Evolutionary conservation across 306 rosid genomes (phyloP).

Genomic region (Boehmeria nivea): DNA sequence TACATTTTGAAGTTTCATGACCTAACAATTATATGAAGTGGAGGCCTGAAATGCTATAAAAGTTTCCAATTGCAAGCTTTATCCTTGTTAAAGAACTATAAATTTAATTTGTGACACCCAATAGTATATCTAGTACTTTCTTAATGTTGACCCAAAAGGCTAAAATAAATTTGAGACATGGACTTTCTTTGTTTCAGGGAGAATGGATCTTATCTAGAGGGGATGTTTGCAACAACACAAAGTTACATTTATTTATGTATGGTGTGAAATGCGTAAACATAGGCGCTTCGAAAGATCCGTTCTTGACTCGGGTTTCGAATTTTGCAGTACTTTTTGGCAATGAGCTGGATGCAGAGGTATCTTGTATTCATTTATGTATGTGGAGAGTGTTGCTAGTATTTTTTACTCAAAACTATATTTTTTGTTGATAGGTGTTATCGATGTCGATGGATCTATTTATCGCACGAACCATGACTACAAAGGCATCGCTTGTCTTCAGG

Average conservation of each 20-base stretch:
- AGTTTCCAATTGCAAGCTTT: too few relatives aligned
- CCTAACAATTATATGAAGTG: too few relatives aligned
- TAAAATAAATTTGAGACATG: background rate
- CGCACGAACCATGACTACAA: slow-evolving; percentile 95
- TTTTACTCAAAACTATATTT: slow-evolving; percentile 14
- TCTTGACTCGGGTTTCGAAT: slow-evolving; percentile 89
- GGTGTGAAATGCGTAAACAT: slow-evolving; percentile 54
- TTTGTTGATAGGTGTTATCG: slow-evolving; percentile 81
- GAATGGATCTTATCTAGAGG: slow-evolving; percentile 91
- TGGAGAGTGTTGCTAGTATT: slow-evolving; percentile 6
- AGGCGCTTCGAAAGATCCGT: slow-evolving; percentile 86
- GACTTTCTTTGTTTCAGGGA: slow-evolving; percentile 56
- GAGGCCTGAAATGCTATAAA: too few relatives aligned
- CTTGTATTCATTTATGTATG: background rate
- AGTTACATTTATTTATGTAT: slow-evolving; percentile 64
- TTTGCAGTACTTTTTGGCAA: slow-evolving; percentile 88
- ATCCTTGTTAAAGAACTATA: too few relatives aligned
- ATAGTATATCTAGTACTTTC: too few relatives aligned
- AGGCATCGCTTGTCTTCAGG: slow-evolving; percentile 89
- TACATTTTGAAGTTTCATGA: too few relatives aligned
- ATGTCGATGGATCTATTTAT: slow-evolving; percentile 99
- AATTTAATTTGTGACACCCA: too few relatives aligned
- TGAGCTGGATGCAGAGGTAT: slow-evolving; percentile 99
- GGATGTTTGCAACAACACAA: slow-evolving; percentile 53
- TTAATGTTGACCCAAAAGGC: background rate